Evolutionary conservation across 1,139 yeast genomes (phyloP), one percentile per base, ranked within the genome.

Genomic region (Pneumocystis carinii): DNA sequence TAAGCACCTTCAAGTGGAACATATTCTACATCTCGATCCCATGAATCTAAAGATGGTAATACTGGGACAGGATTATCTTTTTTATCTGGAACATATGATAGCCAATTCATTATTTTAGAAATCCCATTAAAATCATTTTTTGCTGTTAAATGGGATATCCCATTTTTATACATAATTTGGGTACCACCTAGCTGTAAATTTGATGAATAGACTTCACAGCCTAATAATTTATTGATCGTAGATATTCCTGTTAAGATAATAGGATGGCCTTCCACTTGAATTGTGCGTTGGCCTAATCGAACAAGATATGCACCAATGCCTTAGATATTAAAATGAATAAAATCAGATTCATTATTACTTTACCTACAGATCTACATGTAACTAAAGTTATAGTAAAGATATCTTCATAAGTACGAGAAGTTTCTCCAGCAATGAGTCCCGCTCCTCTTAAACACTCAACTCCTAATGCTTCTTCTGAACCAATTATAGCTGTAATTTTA

Each of bases 231-330:
- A 81, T 92, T 92, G 74, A 92, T 89, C 66, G 98, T 97, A 65
- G 97, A 97, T 66, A 98, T 98, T 81, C 98, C 98, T 64, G 98
- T 92, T 73, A 92, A 84, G 70, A 92, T 92, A 70, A 92, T 90
- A 66, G 98, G 98, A 77, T 92, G 97, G 62, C 98, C 98, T 75
- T 92, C 97, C 70, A 92, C 87, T 79, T 92, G 98, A 72, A 92
- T 90, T 61, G 97, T 95, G 81, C 98, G 87, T 81, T 92, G 97
- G 73, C 98, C 98, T 69, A 92, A 82, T 77, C 98, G 86, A 59
- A 92, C 98, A 74, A 92, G 81, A 74, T 92, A 92, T 61, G 98
- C 98, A 80, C 98, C 98, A 75, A 92, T 92, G 2, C 59, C 59
- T 57, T 37, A 24, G 15, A 57, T 19, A 37, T 37, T 27, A 37